These are phyloP conservation scores for Alternaria burnsii DNA, from an alignment of 2,329 filamentous ascomycete genomes.

Conservation along the genomic window DNA sequence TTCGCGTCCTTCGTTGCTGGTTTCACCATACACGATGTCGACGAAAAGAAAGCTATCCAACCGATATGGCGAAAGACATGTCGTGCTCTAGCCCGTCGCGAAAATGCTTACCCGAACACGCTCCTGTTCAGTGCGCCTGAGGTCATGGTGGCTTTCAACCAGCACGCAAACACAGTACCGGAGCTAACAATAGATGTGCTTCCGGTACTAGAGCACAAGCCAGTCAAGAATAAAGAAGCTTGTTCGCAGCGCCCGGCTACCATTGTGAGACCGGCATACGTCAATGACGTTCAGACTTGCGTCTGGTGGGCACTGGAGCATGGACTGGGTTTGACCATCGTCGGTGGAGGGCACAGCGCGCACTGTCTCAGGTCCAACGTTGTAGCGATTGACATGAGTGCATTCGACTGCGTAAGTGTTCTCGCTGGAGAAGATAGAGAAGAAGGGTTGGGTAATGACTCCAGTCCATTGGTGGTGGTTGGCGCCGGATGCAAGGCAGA, in stretches of 20 bases:
- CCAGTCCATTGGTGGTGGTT: constrained; percentile 56
- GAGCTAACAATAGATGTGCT: constrained; percentile 58
- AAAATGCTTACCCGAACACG: constrained; percentile 47
- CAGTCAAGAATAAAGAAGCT: constrained; percentile 64
- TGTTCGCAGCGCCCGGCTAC: constrained; percentile 55
- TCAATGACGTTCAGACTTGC: constrained; percentile 63
- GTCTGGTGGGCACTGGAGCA: constrained; percentile 65
- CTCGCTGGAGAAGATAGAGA: constrained; percentile 31
- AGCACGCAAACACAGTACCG: constrained; percentile 54
- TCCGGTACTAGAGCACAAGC: constrained; percentile 29
- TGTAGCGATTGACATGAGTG: constrained; percentile 66
- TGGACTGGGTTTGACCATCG: constrained; percentile 56
- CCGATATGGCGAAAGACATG: constrained; percentile 62
- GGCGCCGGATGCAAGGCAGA: constrained; percentile 65
- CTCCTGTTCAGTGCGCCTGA: constrained; percentile 61
- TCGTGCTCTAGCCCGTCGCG: constrained; percentile 56
- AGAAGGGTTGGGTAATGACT: constrained; percentile 20
- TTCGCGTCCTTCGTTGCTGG: constrained; percentile 65
- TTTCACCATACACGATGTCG: constrained; percentile 47
- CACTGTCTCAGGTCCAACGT: constrained; percentile 64
- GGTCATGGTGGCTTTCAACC: constrained; percentile 62
- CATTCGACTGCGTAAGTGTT: constrained; percentile 63
- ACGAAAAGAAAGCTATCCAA: constrained; percentile 44
- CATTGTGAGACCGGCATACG: constrained; percentile 57
- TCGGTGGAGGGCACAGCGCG: constrained; percentile 68